Conservation (phyloP, 805 yeast species). For the Candida pseudofarinosa region DNA sequence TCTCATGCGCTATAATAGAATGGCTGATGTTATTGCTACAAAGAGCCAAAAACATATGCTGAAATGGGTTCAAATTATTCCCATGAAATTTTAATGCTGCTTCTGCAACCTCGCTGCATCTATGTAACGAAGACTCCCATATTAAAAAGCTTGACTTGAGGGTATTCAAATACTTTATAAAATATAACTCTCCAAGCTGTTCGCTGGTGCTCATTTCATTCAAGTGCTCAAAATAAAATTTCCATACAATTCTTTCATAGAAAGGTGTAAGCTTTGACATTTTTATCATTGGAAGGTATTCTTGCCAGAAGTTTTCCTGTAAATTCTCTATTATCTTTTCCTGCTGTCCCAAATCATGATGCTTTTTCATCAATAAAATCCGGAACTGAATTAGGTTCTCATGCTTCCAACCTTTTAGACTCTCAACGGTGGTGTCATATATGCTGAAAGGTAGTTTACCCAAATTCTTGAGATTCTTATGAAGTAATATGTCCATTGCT, state of each 20-base stretch:
- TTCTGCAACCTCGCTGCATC: conserved; percentile 10
- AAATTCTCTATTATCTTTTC: conserved; percentile 26
- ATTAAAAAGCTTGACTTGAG: conserved; percentile 28
- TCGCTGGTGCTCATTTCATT: conserved; percentile 1
- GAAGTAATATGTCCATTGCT: conserved; percentile 24
- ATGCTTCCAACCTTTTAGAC: conserved; percentile 14
- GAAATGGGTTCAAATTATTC: conserved; percentile 18
- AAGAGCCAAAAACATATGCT: conserved; percentile 21
- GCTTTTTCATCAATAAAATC: conserved; percentile 33
- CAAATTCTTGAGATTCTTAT: conserved; percentile 20
- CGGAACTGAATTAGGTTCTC: conserved; percentile 23
- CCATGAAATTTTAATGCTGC: conserved; percentile 12
- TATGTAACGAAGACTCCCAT: conserved; percentile 32
- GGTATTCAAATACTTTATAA: conserved; percentile 17
- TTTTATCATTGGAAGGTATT: conserved; percentile 22
- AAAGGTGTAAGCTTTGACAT: conserved; percentile 24
- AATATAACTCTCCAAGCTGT: conserved; percentile 8
- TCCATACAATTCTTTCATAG: conserved; percentile 41
- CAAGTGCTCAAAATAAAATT: conserved; percentile 34
- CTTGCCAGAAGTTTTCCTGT: conserved; percentile 20
- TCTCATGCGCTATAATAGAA: conserved; percentile 8
- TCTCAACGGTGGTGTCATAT: conserved; percentile 3
- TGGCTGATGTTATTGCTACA: conserved; percentile 14
- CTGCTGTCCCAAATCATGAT: conserved; percentile 31
- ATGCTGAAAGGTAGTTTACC: conserved; percentile 14